Percentiles rank a stretch among this genome's conserved stretches.
phyloP scores from a whole-genome alignment of 768 basidiomycete species.

The Lenzites betulinus region DNA sequence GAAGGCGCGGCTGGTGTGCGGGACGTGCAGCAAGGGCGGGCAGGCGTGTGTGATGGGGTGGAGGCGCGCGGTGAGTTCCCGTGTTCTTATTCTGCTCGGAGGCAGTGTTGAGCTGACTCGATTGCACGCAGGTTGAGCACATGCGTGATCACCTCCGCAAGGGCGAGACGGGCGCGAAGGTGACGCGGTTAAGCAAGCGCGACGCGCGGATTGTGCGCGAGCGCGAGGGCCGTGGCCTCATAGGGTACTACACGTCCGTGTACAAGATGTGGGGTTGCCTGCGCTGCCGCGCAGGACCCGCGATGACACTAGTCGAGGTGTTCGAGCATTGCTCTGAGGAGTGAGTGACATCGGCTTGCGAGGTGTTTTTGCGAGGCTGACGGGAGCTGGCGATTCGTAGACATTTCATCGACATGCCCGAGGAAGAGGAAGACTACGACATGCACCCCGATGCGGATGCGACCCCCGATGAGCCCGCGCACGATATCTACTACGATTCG shows the following conservation, averaged over 20 bases:
- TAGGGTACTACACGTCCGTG: background rate
- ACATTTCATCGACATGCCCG: background rate
- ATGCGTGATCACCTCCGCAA: background rate
- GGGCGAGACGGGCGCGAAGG: slow-evolving; percentile 1
- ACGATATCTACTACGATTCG: slow-evolving; percentile 8
- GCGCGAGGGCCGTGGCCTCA: background rate
- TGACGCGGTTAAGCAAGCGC: slow-evolving; percentile 8
- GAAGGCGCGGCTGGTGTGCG: background rate
- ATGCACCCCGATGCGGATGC: slow-evolving; percentile 5
- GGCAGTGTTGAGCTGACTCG: no score
- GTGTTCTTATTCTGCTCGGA: no score
- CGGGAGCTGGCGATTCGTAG: background rate
- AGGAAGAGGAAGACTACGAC: slow-evolving; percentile 1
- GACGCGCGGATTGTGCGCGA: slow-evolving; percentile 8
- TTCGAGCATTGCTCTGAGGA: background rate
- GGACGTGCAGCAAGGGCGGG: slow-evolving; percentile 2
- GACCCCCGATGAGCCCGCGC: background rate
- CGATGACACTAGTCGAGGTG: slow-evolving; percentile 5
- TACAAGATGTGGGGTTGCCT: slow-evolving; percentile 11
- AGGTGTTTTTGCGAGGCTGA: background rate
- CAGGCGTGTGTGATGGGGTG: slow-evolving; percentile 8
- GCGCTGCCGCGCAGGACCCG: slow-evolving; percentile 6
- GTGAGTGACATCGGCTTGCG: background rate
- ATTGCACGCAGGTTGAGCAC: background rate
- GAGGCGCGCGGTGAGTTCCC: slow-evolving; percentile 1